A percentile compares a stretch with the other conserved stretches of the same genome.
Conservation (phyloP, 1,284 basidiomycete genomes). For the Malassezia arunalokei region DNA sequence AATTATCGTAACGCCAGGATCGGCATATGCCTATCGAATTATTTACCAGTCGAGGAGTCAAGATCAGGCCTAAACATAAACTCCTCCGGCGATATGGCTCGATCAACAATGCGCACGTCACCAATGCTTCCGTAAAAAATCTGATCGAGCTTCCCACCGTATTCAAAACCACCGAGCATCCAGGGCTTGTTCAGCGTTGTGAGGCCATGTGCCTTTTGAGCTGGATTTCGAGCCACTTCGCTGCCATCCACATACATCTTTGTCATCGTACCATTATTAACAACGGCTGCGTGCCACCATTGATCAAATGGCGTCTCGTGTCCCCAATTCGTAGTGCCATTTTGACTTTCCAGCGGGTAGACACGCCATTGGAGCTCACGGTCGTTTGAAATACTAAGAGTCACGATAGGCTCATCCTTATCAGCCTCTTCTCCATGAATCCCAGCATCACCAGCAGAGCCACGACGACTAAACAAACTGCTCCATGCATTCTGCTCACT, state of each 20-base stretch:
- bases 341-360: neutral
- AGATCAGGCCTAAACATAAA: neutral
- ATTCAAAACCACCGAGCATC: conserved; percentile 5
- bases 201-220: neutral
- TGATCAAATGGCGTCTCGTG: conserved; percentile 1
- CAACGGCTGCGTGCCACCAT: conserved; percentile 7
- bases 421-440: neutral
- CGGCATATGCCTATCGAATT: neutral
- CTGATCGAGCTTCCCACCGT: neutral
- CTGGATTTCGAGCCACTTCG: conserved; percentile 2
- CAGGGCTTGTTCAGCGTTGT: conserved; percentile 4
- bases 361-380: conserved; percentile 7
- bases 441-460: conserved; percentile 1
- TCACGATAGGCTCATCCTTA: conserved; percentile 6
- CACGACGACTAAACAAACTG: neutral
- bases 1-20: neutral
- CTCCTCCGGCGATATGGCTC: neutral
- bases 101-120: conserved; percentile 6
- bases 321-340: conserved; percentile 3
- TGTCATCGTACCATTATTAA: conserved; percentile 5
- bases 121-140: conserved; percentile 5
- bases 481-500: conserved; percentile 2
- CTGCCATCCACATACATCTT: conserved; percentile 7
- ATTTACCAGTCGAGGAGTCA: no score
- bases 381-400: conserved; percentile 1